phyloP scores from a whole-genome alignment of 2,329 filamentous ascomycete species.

The Triangularia verruculosa region DNA sequence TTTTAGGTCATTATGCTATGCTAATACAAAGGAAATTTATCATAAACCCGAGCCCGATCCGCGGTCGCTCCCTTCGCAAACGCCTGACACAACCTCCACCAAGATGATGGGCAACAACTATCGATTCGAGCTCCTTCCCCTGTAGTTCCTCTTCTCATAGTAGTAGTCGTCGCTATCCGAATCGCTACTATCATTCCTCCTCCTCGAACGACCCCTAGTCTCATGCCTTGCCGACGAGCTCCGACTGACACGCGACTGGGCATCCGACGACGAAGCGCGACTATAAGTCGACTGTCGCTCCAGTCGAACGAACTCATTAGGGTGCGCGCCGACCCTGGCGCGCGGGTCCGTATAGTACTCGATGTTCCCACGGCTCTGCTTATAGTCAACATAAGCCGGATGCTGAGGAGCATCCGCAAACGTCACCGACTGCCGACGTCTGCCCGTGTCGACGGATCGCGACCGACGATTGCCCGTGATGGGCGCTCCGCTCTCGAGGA shows the following conservation, averaged over 20 bases:
- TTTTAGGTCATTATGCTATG: not conserved
- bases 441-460: slow-evolving; percentile 9
- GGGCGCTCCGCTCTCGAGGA: slow-evolving; percentile 21
- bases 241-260: slow-evolving; percentile 11
- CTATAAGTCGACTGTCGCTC: slow-evolving; percentile 17
- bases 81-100: not conserved
- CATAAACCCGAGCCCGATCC: not conserved
- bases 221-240: slow-evolving; percentile 16
- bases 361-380: slow-evolving; percentile 13
- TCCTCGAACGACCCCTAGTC: slow-evolving; percentile 9
- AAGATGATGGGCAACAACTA: not conserved
- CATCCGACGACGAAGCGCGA: slow-evolving; percentile 12
- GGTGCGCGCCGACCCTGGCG: slow-evolving; percentile 13
- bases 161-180: slow-evolving; percentile 20
- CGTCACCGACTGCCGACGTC: slow-evolving; percentile 17
- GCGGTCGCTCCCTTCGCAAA: not conserved
- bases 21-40: slow-evolving; percentile 7
- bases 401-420: not conserved
- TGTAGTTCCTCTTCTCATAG: slow-evolving; percentile 16
- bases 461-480: slow-evolving; percentile 14
- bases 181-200: slow-evolving; percentile 16
- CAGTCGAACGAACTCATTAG: slow-evolving; percentile 17
- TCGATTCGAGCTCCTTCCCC: slow-evolving; percentile 16
- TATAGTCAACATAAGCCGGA: slow-evolving; percentile 7
- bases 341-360: slow-evolving; percentile 15